These are phyloP conservation scores for Chernovozyma sophiae-reginae DNA, from an alignment of 1,139 yeast species.

Conservation along the genomic window DNA sequence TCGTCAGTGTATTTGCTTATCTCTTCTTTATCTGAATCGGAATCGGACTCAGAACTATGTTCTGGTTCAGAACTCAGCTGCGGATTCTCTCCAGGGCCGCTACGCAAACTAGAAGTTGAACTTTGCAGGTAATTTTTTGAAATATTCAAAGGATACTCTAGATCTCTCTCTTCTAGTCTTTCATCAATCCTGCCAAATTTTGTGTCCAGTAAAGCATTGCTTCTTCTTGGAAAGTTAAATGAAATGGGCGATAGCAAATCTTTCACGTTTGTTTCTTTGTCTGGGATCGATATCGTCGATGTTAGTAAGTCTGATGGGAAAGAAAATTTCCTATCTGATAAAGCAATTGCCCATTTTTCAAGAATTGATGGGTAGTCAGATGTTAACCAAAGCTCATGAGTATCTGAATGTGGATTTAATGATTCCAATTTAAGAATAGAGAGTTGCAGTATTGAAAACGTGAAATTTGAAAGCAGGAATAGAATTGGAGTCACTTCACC, in stretches of 20 bases:
- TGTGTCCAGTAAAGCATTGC: background rate
- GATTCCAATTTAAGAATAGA: slow-evolving; percentile 15
- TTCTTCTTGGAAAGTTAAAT: background rate
- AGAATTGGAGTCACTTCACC: slow-evolving; percentile 7
- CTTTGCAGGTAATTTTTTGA: too few relatives aligned
- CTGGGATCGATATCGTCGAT: slow-evolving; percentile 25
- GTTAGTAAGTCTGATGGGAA: slow-evolving; percentile 38
- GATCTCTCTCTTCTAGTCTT: slow-evolving; percentile 3
- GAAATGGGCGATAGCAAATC: background rate
- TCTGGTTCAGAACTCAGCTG: too few relatives aligned
- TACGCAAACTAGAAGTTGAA: too few relatives aligned
- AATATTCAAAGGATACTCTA: too few relatives aligned
- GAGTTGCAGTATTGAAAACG: slow-evolving; percentile 12
- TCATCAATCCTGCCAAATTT: background rate
- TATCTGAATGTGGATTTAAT: background rate
- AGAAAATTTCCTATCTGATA: slow-evolving; percentile 27
- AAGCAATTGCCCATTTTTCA: slow-evolving; percentile 45
- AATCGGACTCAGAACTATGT: too few relatives aligned
- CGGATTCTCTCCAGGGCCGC: too few relatives aligned
- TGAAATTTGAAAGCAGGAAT: slow-evolving; percentile 12
- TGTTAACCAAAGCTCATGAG: slow-evolving; percentile 1
- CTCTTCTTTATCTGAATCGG: slow-evolving; percentile 9
- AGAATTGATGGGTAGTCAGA: slow-evolving; percentile 9
- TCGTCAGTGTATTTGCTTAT: slow-evolving; percentile 7
- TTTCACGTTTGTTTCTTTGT: background rate